Conservation (phyloP, 1,284 basidiomycete genomes). For the Apiotrichum sp. region DNA sequence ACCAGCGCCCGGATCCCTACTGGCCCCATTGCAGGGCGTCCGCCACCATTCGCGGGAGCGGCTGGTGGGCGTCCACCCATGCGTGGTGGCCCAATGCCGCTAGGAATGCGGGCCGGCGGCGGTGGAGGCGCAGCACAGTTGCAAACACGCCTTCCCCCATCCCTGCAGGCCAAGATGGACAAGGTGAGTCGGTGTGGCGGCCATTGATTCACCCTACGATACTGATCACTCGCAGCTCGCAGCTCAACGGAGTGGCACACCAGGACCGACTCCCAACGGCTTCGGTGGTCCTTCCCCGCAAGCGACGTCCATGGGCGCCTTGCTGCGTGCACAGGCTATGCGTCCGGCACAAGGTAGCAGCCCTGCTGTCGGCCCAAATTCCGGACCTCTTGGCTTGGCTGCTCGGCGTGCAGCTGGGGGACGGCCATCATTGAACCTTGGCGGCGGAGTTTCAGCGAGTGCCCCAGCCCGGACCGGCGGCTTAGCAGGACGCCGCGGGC, state of each 20-base stretch:
- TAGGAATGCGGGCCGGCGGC: constrained; percentile 26
- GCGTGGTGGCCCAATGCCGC: constrained; percentile 17
- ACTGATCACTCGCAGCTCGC: constrained; percentile 2
- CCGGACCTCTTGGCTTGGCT: constrained; percentile 41
- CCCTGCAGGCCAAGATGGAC: constrained; percentile 87
- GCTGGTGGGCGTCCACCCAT: neutral
- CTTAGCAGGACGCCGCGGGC: constrained; percentile 33
- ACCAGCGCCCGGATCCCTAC: neutral
- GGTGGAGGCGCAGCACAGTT: constrained; percentile 17
- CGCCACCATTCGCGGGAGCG: neutral
- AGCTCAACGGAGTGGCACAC: constrained; percentile 13
- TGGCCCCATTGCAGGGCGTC: neutral
- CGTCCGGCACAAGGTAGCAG: constrained; percentile 14
- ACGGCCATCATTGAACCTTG: constrained; percentile 30
- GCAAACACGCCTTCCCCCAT: constrained; percentile 60
- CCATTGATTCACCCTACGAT: neutral
- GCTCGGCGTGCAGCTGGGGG: constrained; percentile 36
- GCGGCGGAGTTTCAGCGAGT: constrained; percentile 3
- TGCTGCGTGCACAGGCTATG: constrained; percentile 37
- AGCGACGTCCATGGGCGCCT: constrained; percentile 40
- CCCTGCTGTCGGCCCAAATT: constrained; percentile 27
- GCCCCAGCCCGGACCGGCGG: constrained; percentile 14
- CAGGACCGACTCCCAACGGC: constrained; percentile 6
- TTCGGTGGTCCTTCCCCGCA: constrained; percentile 22
- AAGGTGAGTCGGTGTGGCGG: constrained; percentile 42